Conservation (phyloP, 441 rosid genomes). For the Theobroma grandiflorum region DNA sequence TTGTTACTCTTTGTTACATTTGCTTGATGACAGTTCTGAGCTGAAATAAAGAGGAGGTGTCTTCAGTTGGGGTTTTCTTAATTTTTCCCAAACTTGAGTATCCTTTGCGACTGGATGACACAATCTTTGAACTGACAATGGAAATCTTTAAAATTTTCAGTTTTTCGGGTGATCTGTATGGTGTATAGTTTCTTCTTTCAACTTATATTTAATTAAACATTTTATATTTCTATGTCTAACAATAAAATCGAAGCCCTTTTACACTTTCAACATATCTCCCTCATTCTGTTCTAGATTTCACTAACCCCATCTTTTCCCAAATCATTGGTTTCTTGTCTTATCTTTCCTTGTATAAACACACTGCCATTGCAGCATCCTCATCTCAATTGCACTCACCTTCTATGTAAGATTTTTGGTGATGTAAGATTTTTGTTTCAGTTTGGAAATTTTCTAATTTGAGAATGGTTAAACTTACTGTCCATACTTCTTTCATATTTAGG, state of each 20-base stretch:
- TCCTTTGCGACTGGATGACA: conserved; percentile 1
- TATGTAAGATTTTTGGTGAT: not conserved
- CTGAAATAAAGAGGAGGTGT: not conserved
- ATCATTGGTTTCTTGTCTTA: not conserved
- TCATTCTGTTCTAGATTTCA: not conserved
- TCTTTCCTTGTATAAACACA: not conserved
- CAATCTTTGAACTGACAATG: not conserved
- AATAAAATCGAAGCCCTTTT: not conserved
- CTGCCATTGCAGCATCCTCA: not conserved
- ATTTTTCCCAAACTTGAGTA: not conserved
- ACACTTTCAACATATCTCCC: not conserved
- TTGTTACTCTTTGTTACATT: not conserved
- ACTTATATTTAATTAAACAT: not conserved
- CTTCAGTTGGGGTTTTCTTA: not conserved
- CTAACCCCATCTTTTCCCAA: not conserved
- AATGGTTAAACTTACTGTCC: conserved; percentile 9
- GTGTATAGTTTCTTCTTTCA: not conserved
- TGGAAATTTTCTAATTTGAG: not conserved
- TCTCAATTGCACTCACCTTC: not conserved
- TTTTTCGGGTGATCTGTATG: not conserved
- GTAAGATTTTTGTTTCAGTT: conserved; percentile 10
- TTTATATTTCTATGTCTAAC: not conserved
- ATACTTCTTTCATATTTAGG: not conserved
- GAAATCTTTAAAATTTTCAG: conserved; percentile 10
- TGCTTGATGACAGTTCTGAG: not conserved